These are phyloP conservation scores for Pleurotus platypus DNA, from an alignment of 768 basidiomycete species.

Conservation along the genomic window DNA sequence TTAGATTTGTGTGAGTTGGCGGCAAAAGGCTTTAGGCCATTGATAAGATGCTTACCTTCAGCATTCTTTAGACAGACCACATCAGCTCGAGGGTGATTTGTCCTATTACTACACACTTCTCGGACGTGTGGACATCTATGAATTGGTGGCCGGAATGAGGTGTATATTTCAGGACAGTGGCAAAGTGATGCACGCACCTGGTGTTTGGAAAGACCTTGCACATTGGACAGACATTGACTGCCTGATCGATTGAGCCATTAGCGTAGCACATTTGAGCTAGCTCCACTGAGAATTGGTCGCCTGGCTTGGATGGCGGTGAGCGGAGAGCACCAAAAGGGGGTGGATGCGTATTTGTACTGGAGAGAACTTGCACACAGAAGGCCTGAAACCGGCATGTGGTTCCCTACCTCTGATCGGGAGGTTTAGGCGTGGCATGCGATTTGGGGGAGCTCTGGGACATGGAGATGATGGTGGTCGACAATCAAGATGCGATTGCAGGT, in stretches of 20 bases:
- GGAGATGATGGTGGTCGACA: background rate
- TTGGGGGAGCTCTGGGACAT: background rate
- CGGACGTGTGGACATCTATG: constrained; percentile 73
- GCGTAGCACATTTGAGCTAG: constrained; percentile 65
- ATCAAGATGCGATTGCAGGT: background rate
- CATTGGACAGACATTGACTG: constrained; percentile 72
- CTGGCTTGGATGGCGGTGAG: constrained; percentile 7
- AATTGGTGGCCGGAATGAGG: constrained; percentile 18
- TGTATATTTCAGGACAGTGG: constrained; percentile 5
- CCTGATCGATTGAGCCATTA: constrained; percentile 65
- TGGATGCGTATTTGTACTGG: constrained; percentile 36
- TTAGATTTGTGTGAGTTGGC: constrained; percentile 26
- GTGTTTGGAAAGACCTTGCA: constrained; percentile 68
- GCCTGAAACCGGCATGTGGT: constrained; percentile 13
- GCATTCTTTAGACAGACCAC: constrained; percentile 81
- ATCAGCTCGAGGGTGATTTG: constrained; percentile 71
- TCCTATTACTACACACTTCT: constrained; percentile 73
- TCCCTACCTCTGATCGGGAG: constrained; percentile 8
- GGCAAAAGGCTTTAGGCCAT: constrained; percentile 12
- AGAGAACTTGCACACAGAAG: constrained; percentile 19
- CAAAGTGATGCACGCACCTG: constrained; percentile 39
- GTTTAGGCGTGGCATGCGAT: constrained; percentile 9
- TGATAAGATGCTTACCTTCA: constrained; percentile 55
- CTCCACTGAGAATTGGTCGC: constrained; percentile 18
- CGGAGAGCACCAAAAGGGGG: constrained; percentile 17